Conservation (phyloP, 805 yeast species). For the Metschnikowia hibisci region DNA sequence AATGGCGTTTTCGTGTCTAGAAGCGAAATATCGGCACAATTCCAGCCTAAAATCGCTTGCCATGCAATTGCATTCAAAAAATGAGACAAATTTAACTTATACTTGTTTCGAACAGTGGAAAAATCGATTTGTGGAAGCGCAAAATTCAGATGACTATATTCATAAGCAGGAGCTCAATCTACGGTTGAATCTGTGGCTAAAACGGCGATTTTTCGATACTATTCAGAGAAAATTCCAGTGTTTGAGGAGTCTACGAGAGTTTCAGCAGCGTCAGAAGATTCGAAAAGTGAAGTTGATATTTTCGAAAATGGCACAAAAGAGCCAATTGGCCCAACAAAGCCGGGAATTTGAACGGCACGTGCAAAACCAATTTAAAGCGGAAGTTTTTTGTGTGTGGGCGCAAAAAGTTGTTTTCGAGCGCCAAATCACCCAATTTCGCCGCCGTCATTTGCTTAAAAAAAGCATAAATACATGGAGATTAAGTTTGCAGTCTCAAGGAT, state of each 20-base stretch:
- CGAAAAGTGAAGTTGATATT: not conserved
- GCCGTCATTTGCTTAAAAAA: not conserved
- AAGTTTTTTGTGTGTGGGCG: not conserved
- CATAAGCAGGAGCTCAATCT: not conserved
- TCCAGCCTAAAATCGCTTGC: not conserved
- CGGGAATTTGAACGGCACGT: not conserved
- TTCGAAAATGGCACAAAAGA: not conserved
- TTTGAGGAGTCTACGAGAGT: not conserved
- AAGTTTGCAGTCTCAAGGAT: not conserved
- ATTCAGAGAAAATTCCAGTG: not conserved
- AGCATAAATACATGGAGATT: not conserved
- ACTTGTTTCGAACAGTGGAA: not conserved
- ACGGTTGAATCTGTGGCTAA: not conserved
- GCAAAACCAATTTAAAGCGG: not conserved
- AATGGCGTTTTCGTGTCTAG: not conserved
- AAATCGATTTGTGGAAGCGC: not conserved
- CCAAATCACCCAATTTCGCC: not conserved
- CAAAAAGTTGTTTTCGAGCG: not conserved
- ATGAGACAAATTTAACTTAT: no score
- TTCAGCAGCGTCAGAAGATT: not conserved
- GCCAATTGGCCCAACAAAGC: not conserved
- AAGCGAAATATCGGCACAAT: not conserved
- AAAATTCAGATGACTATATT: not conserved
- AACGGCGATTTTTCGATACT: not conserved
- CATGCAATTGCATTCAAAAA: not conserved